Base-by-base conservation (phyloP, 1,139 yeast genomes). In the Zygosaccharomyces sapae region DNA sequence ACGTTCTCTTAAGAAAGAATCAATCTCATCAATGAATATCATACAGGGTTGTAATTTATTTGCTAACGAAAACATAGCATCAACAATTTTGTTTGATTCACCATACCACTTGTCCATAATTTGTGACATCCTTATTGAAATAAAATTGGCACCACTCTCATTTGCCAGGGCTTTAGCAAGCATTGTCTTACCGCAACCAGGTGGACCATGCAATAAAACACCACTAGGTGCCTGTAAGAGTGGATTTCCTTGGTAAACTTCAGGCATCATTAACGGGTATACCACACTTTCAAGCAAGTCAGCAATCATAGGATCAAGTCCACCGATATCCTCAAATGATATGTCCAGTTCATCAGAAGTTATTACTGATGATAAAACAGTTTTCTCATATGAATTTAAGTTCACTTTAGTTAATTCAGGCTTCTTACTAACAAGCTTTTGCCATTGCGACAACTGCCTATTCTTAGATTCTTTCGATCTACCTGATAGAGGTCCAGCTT, bases 41-140 rank as follows among this genome's bases (percentile, higher is more conserved):
- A 92, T 92, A 67, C 97, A 88, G 1, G 98, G 98, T 65, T 89
- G 92, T 40, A 92, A 75, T 65, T 92, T 92, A 52, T 80, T 77
- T 3, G 97, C 98, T 51, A 92, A 74, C 9, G 96, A 83, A 63
- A 92, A 92, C 40, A 92, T 80, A 2, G 97, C 98, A 55, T 92
- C 95, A 1, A 90, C 95, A 41, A 90, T 82, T 70, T 92, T 92
- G 67, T 92, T 92, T 41, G 94, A 83, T 66, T 92, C 98, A 13
- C 98, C 98, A 65, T 88, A 92, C 96, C 97, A 92, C 68, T 92
- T 92, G 70, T 94, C 97, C 94, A 92, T 87, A 19, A 92, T 80
- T 0, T 94, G 83, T 5, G 96, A 88, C 95, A 92, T 87, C 66
- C 96, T 78, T 47, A 92, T 85, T 63, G 90, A 89, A 46, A 92